These are phyloP conservation scores for Westerdykella aurantiaca DNA, from an alignment of 2,329 filamentous ascomycete genomes.

Conservation along the genomic window DNA sequence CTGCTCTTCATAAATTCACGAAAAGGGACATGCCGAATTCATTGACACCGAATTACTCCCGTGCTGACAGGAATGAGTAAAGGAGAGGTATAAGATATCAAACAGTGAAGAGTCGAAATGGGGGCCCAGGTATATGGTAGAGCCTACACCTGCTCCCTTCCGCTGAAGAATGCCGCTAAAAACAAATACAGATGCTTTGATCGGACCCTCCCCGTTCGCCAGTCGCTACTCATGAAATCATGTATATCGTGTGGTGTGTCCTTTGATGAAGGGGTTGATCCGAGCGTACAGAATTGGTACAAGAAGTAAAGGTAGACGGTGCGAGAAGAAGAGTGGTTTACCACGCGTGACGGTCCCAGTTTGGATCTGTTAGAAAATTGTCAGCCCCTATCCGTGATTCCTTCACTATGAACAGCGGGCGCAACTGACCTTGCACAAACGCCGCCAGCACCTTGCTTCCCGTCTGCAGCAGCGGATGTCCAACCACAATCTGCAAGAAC, in stretches of 20 bases:
- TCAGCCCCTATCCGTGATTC: constrained; percentile 10
- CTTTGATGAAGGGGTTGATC: too few relatives aligned
- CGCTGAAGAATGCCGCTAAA: constrained; percentile 11
- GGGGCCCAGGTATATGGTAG: neutral
- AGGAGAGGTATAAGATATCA: too few relatives aligned
- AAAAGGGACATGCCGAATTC: too few relatives aligned
- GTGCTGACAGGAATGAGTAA: too few relatives aligned
- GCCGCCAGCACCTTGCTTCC: constrained; percentile 93
- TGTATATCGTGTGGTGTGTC: constrained; percentile 11
- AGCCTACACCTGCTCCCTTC: constrained; percentile 13
- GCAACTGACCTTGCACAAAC: constrained; percentile 81
- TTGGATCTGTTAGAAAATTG: constrained; percentile 54
- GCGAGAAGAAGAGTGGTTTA: constrained; percentile 6
- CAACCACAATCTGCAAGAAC: constrained; percentile 95
- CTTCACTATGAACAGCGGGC: neutral
- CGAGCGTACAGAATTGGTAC: too few relatives aligned
- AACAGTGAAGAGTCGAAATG: too few relatives aligned
- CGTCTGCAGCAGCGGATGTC: constrained; percentile 92
- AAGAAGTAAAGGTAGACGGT: too few relatives aligned
- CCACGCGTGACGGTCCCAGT: constrained; percentile 66
- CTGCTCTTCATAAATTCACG: too few relatives aligned
- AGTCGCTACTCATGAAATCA: constrained; percentile 9
- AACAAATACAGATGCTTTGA: neutral
- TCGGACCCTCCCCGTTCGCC: neutral
- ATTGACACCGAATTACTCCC: too few relatives aligned